Evolutionary conservation across 768 basidiomycete species (phyloP).

Genomic region (Gloeostereum incarnatum): DNA sequence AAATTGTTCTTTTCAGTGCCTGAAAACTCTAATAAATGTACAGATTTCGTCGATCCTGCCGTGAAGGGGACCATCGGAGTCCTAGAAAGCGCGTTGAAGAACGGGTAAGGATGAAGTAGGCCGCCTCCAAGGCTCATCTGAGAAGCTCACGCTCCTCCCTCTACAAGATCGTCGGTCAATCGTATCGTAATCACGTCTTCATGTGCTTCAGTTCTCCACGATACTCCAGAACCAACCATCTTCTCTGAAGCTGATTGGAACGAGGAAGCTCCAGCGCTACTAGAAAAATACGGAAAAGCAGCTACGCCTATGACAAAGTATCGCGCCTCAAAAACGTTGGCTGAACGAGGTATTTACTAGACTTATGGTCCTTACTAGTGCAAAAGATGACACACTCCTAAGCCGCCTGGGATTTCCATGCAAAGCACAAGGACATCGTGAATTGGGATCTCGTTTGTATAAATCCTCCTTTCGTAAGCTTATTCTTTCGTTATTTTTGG

Average conservation of each 20-base stretch:
- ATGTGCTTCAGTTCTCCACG: slow-evolving; percentile 32
- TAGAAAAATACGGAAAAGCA: slow-evolving; percentile 38
- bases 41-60: slow-evolving; percentile 11
- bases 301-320: slow-evolving; percentile 37
- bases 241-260: slow-evolving; percentile 59
- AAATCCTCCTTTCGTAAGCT: slow-evolving; percentile 42
- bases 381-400: not conserved
- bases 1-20: not conserved
- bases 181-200: slow-evolving; percentile 67
- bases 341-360: slow-evolving; percentile 39
- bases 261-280: slow-evolving; percentile 28
- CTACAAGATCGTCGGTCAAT: slow-evolving; percentile 35
- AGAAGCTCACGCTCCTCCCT: not conserved
- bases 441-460: slow-evolving; percentile 44
- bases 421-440: slow-evolving; percentile 30
- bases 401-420: slow-evolving; percentile 35
- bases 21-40: not conserved
- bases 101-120: too few species aligned
- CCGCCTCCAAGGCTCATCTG: not conserved
- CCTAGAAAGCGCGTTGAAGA: slow-evolving; percentile 22
- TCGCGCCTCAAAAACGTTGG: slow-evolving; percentile 52
- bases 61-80: slow-evolving; percentile 26
- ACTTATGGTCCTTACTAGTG: not conserved
- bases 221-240: slow-evolving; percentile 15
- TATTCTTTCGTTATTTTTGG: slow-evolving; percentile 3